A percentile compares a stretch with the other conserved stretches of the same genome.
These are phyloP conservation scores for Cryptococcus sp. DNA, from an alignment of 1,284 basidiomycete species.

Conservation along the genomic window DNA sequence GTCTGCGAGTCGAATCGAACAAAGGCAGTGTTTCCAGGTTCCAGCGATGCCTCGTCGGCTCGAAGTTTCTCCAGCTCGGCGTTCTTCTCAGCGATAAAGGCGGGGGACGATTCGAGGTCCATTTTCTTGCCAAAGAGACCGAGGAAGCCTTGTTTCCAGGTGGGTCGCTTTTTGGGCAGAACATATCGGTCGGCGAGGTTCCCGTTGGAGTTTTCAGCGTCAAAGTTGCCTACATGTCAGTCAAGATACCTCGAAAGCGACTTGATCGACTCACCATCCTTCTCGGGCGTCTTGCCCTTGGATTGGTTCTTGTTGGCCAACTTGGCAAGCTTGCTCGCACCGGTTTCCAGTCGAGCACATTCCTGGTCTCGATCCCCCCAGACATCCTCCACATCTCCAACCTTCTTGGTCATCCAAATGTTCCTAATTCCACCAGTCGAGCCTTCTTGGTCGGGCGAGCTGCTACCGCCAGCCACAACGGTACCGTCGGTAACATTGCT, in stretches of 20 bases:
- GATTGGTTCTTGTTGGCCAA: conserved; percentile 62
- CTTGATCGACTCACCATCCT: conserved; percentile 35
- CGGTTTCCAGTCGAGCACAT: conserved; percentile 73
- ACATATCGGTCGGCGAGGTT: conserved; percentile 49
- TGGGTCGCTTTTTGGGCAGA: conserved; percentile 50
- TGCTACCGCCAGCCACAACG: conserved; percentile 49
- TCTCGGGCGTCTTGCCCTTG: conserved; percentile 46
- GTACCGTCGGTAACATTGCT: conserved; percentile 22
- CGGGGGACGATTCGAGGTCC: conserved; percentile 51
- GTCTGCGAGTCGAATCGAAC: conserved; percentile 77
- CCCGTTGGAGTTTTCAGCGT: conserved; percentile 57
- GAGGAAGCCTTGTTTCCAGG: conserved; percentile 55
- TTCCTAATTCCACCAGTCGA: conserved; percentile 63
- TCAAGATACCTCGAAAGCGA: neutral
- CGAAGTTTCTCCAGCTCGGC: conserved; percentile 51
- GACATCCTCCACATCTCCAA: conserved; percentile 75
- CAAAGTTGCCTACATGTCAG: conserved; percentile 36
- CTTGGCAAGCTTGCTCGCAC: conserved; percentile 69
- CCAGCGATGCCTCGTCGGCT: conserved; percentile 51
- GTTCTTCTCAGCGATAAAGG: conserved; percentile 51
- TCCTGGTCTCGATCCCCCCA: conserved; percentile 72
- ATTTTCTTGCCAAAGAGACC: conserved; percentile 53
- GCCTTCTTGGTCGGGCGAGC: conserved; percentile 53
- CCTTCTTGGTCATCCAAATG: conserved; percentile 82
- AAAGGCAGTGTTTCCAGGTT: conserved; percentile 60